These are phyloP conservation scores for Limonium bicolor DNA, from an alignment of 148 eudicot species.

Conservation along the genomic window DNA sequence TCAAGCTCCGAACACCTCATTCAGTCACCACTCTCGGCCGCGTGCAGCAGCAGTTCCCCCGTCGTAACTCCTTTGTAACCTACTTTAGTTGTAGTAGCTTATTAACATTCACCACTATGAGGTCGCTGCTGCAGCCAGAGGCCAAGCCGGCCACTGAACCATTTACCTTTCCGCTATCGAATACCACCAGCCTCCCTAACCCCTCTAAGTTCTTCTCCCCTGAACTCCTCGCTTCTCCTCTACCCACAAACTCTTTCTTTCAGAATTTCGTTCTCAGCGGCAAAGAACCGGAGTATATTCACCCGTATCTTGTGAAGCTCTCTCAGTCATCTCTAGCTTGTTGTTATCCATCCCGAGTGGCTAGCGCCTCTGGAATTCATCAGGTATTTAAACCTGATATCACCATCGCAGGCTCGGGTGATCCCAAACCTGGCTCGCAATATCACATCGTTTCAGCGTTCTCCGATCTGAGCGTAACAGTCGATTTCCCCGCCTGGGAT, in stretches of 20 bases:
- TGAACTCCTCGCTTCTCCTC: slow-evolving; percentile 35
- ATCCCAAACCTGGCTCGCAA: slow-evolving; percentile 10
- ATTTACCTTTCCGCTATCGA: slow-evolving; percentile 33
- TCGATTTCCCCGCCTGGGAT: slow-evolving; percentile 50
- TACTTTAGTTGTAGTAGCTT: too few relatives aligned
- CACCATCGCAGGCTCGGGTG: slow-evolving; percentile 27
- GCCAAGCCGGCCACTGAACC: slow-evolving; percentile 9
- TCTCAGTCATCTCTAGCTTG: slow-evolving; percentile 43
- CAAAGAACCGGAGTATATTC: slow-evolving; percentile 80
- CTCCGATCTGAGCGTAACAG: slow-evolving; percentile 49
- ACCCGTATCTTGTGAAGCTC: slow-evolving; percentile 57
- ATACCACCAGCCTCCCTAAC: slow-evolving; percentile 56
- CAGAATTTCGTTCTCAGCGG: slow-evolving; percentile 75
- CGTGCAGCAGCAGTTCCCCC: too few relatives aligned
- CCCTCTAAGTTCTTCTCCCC: slow-evolving; percentile 53
- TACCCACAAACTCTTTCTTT: slow-evolving; percentile 83
- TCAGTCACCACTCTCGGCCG: too few relatives aligned
- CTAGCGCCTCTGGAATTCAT: slow-evolving; percentile 32
- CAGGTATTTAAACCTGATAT: slow-evolving; percentile 54
- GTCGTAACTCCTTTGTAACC: too few relatives aligned
- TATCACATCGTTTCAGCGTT: slow-evolving; percentile 35
- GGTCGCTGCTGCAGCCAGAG: too few relatives aligned
- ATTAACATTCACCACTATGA: too few relatives aligned
- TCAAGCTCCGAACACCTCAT: too few relatives aligned
- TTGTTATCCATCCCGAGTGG: slow-evolving; percentile 55